phyloP scores from a whole-genome alignment of 2,329 filamentous ascomycete species.

The Thermoascus crustaceus region DNA sequence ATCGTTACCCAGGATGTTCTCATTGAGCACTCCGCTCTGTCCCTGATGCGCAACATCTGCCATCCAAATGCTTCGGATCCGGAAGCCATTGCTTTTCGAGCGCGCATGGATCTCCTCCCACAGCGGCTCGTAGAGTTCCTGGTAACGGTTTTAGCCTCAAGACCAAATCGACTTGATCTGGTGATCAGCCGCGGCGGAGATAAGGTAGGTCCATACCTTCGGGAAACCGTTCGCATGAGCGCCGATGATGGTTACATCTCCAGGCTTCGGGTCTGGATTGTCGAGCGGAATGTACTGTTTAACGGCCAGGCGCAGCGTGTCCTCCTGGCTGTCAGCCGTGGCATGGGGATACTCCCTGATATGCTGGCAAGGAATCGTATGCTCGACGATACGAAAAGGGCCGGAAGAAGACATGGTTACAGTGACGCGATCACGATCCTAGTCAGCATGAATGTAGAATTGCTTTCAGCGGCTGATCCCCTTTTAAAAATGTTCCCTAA shows the following conservation, averaged over 20 bases:
- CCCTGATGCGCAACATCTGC: slow-evolving; percentile 84
- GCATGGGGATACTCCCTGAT: slow-evolving; percentile 73
- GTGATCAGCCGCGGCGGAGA: not conserved
- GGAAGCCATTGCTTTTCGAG: slow-evolving; percentile 52
- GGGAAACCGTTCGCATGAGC: slow-evolving; percentile 89
- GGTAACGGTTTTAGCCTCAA: slow-evolving; percentile 7
- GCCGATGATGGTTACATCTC: slow-evolving; percentile 77
- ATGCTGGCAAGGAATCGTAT: slow-evolving; percentile 65
- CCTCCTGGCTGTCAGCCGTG: slow-evolving; percentile 64
- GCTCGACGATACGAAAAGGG: slow-evolving; percentile 56
- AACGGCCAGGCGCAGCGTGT: slow-evolving; percentile 62
- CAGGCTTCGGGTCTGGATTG: slow-evolving; percentile 58
- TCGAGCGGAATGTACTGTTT: slow-evolving; percentile 81
- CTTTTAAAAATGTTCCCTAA: too few species aligned
- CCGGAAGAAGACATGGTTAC: slow-evolving; percentile 36
- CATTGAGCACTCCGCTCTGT: slow-evolving; percentile 68
- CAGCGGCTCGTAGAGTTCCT: slow-evolving; percentile 87
- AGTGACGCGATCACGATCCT: too few species aligned
- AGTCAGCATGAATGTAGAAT: too few species aligned
- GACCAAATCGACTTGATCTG: too few species aligned
- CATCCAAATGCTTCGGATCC: slow-evolving; percentile 79
- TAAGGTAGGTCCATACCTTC: slow-evolving; percentile 51
- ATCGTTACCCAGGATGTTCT: slow-evolving; percentile 69
- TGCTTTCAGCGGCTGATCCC: too few species aligned
- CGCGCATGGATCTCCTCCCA: slow-evolving; percentile 71